Evolutionary conservation across 495 filamentous ascomycete genomes (phyloP).

Genomic region (Penicillium crystallinum): DNA sequence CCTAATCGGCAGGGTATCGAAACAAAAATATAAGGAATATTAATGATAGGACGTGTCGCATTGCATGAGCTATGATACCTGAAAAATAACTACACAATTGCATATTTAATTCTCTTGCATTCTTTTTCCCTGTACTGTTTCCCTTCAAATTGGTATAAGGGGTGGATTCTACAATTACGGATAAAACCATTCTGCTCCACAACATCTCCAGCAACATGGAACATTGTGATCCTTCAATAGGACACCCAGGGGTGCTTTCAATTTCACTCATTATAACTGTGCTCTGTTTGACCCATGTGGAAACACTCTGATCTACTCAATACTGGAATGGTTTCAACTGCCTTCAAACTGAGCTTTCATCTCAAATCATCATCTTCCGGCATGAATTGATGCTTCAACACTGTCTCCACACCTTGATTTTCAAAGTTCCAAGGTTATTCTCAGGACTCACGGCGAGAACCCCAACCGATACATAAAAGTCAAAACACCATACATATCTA

Average conservation of each 20-base stretch:
- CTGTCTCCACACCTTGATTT: neutral
- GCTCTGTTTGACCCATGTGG: too few relatives aligned
- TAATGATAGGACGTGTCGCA: conserved; percentile 10
- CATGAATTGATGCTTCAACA: neutral
- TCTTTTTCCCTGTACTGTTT: neutral
- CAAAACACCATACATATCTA: neutral
- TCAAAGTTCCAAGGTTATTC: too few relatives aligned
- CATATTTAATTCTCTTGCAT: neutral
- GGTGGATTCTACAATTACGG: neutral
- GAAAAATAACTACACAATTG: neutral
- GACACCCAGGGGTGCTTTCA: too few relatives aligned
- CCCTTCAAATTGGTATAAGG: neutral
- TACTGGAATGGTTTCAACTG: too few relatives aligned
- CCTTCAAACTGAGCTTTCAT: too few relatives aligned
- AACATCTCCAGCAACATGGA: too few relatives aligned
- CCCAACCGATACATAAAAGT: too few relatives aligned
- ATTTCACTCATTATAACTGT: too few relatives aligned
- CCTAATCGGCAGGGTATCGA: neutral
- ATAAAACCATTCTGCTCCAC: too few relatives aligned
- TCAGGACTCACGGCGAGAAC: too few relatives aligned
- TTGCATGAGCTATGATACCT: conserved; percentile 6
- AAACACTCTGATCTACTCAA: too few relatives aligned
- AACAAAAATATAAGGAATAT: conserved; percentile 18
- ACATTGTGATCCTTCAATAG: too few relatives aligned
- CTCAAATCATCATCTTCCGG: neutral